Base-by-base conservation (phyloP, 768 basidiomycete species). In the Kwoniella sp. region DNA sequence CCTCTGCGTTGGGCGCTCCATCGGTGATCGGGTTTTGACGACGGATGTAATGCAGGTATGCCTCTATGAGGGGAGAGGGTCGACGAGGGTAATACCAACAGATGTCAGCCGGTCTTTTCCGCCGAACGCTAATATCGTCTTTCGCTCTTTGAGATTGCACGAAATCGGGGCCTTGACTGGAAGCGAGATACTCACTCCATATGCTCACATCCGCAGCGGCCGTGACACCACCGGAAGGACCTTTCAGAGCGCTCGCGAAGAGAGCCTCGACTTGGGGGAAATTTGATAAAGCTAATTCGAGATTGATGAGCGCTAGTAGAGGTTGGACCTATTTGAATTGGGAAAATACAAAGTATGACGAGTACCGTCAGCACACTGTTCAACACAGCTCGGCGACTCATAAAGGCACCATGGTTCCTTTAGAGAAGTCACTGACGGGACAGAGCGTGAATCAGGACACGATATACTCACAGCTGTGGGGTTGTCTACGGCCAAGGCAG, bases 1-100 rank as follows among this genome's bases (percentile, higher is more conserved):
- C 81, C 45, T 82, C 80, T 15, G 68, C 76, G 53, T 81, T 79
- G 20, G 77, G 53, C 1, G 72, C 68, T n/a, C 79, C 79, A 23
- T 79, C 71, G 23, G 77, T 73, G 38, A 80, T 68, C 0, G 89
- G 86, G 28, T 82, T 80, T 66, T 86, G 88, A 73, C 82, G 90
- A 85, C 95, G 87, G 75, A 99, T 92, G 81, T 96, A 97, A 51
- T 88, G 88, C 68, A 99, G 83, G 81, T 99, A 99, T 76, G 90
- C 92, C 76, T 87, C 90, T 79, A 59, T 41, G 2, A 30, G 2
- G 63, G 7, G 15, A 54, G 30, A 34, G 7, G 34, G 13, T 34
- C 7, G 34, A 13, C 5, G 13, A 34, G 5, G 34, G 34, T 34
- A 34, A 34, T 13, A n/a, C n/a, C n/a, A n/a, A n/a, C n/a, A n/a